Evolutionary conservation across 2,329 filamentous ascomycete genomes (phyloP).

Genomic region (Verticillium isaacii): DNA sequence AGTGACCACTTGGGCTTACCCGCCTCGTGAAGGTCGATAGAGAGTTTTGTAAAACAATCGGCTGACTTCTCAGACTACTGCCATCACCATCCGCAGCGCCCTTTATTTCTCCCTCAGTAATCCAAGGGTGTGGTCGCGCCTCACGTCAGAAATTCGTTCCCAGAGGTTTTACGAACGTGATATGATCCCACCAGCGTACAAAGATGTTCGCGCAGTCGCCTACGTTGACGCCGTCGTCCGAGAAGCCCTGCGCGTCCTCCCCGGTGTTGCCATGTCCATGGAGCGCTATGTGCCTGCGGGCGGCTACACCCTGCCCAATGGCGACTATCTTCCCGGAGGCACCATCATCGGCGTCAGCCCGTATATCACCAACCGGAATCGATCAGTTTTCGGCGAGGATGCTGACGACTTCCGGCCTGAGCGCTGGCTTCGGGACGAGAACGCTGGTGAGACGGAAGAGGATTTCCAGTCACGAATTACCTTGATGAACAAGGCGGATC

Average conservation of each 20-base stretch:
- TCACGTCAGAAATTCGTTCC: constrained; percentile 11
- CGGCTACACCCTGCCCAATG: constrained; percentile 26
- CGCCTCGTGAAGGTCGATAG: too few species aligned
- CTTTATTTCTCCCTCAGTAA: constrained; percentile 18
- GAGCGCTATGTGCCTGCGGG: constrained; percentile 37
- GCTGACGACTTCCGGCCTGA: constrained; percentile 37
- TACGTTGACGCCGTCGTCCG: constrained; percentile 39
- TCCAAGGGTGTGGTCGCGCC: constrained; percentile 11
- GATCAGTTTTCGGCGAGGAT: constrained; percentile 34
- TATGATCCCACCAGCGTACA: constrained; percentile 9
- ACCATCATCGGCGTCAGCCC: constrained; percentile 29
- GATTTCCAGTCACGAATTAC: constrained; percentile 19
- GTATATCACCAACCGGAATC: constrained; percentile 29
- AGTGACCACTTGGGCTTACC: neutral
- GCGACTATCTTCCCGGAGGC: constrained; percentile 22
- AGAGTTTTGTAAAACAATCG: too few species aligned
- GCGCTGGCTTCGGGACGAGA: constrained; percentile 21
- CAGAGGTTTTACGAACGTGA: neutral
- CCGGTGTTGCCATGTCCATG: constrained; percentile 35
- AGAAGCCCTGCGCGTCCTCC: constrained; percentile 41
- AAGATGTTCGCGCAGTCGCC: constrained; percentile 13
- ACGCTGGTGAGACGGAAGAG: constrained; percentile 16
- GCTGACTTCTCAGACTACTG: constrained; percentile 14
- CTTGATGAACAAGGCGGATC: constrained; percentile 28
- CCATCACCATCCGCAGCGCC: constrained; percentile 16